Evolutionary conservation across 768 basidiomycete genomes (phyloP), one percentile per base, ranked within the genome.

Genomic region (Leucogyrophana mollusca): DNA sequence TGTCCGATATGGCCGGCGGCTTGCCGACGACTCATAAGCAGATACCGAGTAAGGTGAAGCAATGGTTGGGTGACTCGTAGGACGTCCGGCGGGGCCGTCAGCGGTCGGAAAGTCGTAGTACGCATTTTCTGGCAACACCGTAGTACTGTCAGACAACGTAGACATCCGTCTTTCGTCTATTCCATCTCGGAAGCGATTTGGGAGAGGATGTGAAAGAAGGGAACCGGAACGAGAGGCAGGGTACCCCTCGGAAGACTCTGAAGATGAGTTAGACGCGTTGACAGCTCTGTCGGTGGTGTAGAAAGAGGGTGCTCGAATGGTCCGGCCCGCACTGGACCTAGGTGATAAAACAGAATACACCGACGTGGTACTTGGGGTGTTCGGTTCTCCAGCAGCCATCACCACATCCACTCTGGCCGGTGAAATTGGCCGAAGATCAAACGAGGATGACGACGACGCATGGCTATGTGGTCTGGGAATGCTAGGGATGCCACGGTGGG

Each of bases 291-390:
- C 45, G 7, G 21, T n/a, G 7, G 22, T 22, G 7, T 14, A 33
- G 14, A 25, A 17, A 1, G 34, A 43, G 23, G 35, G 25, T 14
- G 44, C 34, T 34, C 32, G 51, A 4, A 34, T 18, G 6, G 38
- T 40, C 8, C 34, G 30, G 10, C 34, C 34, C 24, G 33, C 2
- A 13, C 43, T 36, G 17, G 17, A 39, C 34, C 9, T 33, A n/a
- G 46, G 39, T 18, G 49, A 43, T 11, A 40, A n/a, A 24, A n/a
- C 25, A 27, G 48, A 34, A 25, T 50, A 46, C 21, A 6, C 34
- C 14, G 34, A 33, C 7, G 27, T 18, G 13, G 6, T 9, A 4
- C 9, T 18, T n/a, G 25, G 34, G n/a, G n/a, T 8, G 3, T 40
- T 30, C 2, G 42, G 32, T 24, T 38, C 13, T 35, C 42, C 27